Percentiles rank a stretch among this genome's conserved stretches.
Conservation (phyloP, 331 rosid genomes). For the Saraca asoca region DNA sequence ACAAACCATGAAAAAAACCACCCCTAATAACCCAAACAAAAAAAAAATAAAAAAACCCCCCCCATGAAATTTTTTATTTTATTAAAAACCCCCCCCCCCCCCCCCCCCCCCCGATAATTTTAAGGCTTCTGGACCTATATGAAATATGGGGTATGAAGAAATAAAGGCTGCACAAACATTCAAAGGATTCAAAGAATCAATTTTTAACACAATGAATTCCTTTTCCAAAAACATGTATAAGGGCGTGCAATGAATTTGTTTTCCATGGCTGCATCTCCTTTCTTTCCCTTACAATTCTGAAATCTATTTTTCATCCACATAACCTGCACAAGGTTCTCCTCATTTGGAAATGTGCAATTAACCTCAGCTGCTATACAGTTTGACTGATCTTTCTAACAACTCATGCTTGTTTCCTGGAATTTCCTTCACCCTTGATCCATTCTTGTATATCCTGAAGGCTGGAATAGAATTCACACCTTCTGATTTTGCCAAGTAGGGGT, state of each 20-base stretch:
- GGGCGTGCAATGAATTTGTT: conserved; percentile 4
- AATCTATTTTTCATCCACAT: background rate
- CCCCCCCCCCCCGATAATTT: too few species aligned
- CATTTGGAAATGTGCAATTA: conserved; percentile 9
- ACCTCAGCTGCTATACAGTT: conserved; percentile 68
- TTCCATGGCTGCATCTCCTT: background rate
- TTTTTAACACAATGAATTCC: conserved; percentile 22
- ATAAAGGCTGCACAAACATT: too few species aligned
- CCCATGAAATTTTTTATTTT: too few species aligned
- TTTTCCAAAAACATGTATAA: conserved; percentile 10
- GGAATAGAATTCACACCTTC: conserved; percentile 71
- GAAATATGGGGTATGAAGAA: too few species aligned
- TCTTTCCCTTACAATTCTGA: background rate
- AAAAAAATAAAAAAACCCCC: too few species aligned
- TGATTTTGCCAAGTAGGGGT: conserved; percentile 73
- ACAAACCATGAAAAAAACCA: too few species aligned
- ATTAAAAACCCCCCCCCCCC: too few species aligned
- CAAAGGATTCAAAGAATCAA: background rate
- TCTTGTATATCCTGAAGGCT: conserved; percentile 77
- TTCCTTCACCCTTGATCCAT: conserved; percentile 77
- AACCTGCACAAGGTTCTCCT: conserved; percentile 5
- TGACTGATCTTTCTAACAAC: conserved; percentile 75
- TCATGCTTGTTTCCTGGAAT: conserved; percentile 60
- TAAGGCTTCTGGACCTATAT: too few species aligned
- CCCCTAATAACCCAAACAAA: too few species aligned